phyloP scores from a whole-genome alignment of 805 yeast genomes.

The Cyberlindnera galapagoensis region DNA sequence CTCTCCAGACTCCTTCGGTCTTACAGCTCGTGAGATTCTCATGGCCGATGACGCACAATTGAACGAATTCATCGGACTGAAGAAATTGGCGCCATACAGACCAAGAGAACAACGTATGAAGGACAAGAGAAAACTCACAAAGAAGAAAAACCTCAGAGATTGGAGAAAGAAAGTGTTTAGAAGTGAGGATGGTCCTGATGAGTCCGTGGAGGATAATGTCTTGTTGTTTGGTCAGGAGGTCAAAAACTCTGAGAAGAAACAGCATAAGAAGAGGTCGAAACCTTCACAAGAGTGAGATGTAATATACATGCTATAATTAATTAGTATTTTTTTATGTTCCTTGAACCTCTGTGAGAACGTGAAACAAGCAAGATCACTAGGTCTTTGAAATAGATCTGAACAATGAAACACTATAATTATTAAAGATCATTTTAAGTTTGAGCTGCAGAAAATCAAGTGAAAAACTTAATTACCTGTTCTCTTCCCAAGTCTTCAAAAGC shows the following conservation, averaged over 20 bases:
- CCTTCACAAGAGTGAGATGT: too few relatives aligned
- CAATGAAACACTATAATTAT: too few relatives aligned
- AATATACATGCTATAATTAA: too few relatives aligned
- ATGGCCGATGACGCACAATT: slow-evolving; percentile 83
- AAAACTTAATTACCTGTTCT: too few relatives aligned
- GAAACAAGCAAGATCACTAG: too few relatives aligned
- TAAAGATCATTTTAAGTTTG: too few relatives aligned
- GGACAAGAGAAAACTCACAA: slow-evolving; percentile 80
- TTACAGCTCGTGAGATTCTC: slow-evolving; percentile 78
- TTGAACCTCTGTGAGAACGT: too few relatives aligned
- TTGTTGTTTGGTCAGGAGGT: slow-evolving; percentile 19
- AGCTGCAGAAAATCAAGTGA: too few relatives aligned
- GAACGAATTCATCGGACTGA: slow-evolving; percentile 80
- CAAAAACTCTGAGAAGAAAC: slow-evolving; percentile 4
- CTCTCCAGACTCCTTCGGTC: slow-evolving; percentile 89
- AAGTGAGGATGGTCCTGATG: slow-evolving; percentile 42
- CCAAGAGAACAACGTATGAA: slow-evolving; percentile 61
- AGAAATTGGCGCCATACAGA: slow-evolving; percentile 91
- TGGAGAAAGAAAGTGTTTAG: slow-evolving; percentile 86
- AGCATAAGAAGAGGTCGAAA: too few relatives aligned
- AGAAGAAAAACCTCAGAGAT: slow-evolving; percentile 73
- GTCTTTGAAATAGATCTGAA: too few relatives aligned
- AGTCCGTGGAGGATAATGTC: slow-evolving; percentile 20
- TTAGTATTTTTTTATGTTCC: too few relatives aligned
- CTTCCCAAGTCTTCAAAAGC: too few relatives aligned